phyloP scores from a whole-genome alignment of 169 alveolate species.

The Plasmodium cynomolgi region DNA sequence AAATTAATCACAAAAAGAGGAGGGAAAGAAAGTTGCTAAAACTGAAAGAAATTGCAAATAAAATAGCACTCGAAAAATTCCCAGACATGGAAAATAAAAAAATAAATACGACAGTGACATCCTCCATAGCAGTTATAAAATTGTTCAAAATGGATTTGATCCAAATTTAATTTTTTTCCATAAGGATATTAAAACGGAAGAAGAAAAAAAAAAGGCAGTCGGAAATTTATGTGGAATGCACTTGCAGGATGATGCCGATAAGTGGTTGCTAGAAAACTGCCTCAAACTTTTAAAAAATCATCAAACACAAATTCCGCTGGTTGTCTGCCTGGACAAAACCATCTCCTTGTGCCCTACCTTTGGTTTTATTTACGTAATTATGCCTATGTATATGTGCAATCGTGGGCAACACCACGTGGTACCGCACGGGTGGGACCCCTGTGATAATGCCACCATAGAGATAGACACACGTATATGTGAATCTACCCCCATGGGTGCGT shows the following conservation, averaged over 20 bases:
- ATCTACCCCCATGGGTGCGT: not conserved
- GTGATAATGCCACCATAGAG: not conserved
- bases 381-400: not conserved
- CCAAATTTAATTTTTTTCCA: conserved; percentile 71
- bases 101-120: not conserved
- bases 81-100: conserved; percentile 20
- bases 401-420: not conserved
- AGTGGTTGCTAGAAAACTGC: conserved; percentile 73
- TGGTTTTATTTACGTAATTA: conserved; percentile 64
- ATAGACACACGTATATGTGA: conserved; percentile 19
- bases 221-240: conserved; percentile 69
- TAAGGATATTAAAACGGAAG: conserved; percentile 38
- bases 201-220: conserved; percentile 40
- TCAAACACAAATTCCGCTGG: conserved; percentile 52
- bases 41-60: conserved; percentile 31
- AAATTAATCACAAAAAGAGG: conserved; percentile 59
- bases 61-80: conserved; percentile 52
- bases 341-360: conserved; percentile 60
- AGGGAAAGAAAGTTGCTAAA: conserved; percentile 37
- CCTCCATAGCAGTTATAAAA: conserved; percentile 53
- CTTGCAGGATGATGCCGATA: conserved; percentile 75
- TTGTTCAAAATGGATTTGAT: conserved; percentile 67
- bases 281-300: conserved; percentile 71
- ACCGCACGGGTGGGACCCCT: not conserved
- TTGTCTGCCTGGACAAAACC: conserved; percentile 6